Evolutionary conservation across 2,329 filamentous ascomycete genomes (phyloP), one percentile per base, ranked within the genome.

Genomic region (Clarireedia hainanense): DNA sequence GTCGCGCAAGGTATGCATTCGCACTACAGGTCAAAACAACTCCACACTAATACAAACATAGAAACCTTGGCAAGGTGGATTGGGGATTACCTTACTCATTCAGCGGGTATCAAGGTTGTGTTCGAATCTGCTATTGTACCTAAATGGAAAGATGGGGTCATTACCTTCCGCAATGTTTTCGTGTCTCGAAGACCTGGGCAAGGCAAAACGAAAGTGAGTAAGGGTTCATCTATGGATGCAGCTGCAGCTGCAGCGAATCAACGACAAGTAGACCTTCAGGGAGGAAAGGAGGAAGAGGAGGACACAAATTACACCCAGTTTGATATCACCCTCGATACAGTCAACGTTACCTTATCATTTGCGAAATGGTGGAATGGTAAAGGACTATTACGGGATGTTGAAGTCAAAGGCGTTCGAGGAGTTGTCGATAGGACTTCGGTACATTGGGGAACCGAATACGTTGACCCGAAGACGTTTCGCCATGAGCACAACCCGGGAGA

Each of bases 351-450:
- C 0, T 72, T 99, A 26, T 99, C 94, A 0, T 97, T 99, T 64
- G 80, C 91, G n/a, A 97, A 96, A 69, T 99, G 94, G 94, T 95
- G 95, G 83, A 97, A 96, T 64, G 92, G 94, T 23, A 96, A 92
- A 70, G 94, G 94, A 0, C 78, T 95, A 5, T 75, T 99, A 7
- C 86, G 89, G 64, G 89, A 97, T 68, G 94, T 99, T 43, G 91
- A 96, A 68, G 86, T 99, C 52, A 94, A 91, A 67, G 94, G 94
- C 4, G 88, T 99, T 30, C 83, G 94, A 58, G 94, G 94, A 23
- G 89, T 97, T 5, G 80, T 99, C 46, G 94, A 99, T 71, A 83
- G 94, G 57, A 96, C 91, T 0, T 87, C 84, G 47, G 88, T 99
- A 2, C 75, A 78, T 56, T 94, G 89, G 80, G 76, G 80, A 5